Conservation (phyloP, 75 land plant species). For the Adiantum capillusveneris region DNA sequence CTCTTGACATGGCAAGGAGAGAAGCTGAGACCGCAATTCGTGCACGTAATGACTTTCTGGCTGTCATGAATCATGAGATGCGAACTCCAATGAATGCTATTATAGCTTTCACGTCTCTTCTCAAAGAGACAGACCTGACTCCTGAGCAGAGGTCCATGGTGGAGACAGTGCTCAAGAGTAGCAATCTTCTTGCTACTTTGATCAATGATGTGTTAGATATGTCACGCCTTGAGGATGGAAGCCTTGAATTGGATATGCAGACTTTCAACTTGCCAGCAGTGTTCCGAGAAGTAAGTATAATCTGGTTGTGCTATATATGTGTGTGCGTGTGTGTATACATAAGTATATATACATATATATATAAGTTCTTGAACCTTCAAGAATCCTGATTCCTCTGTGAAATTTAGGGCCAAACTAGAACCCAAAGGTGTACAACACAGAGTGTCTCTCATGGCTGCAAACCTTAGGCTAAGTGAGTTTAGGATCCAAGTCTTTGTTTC, state of each 20-base stretch:
- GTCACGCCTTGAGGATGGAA: slow-evolving; percentile 88
- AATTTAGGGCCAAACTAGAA: too few relatives aligned
- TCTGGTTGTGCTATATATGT: neutral
- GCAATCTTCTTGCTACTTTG: slow-evolving; percentile 72
- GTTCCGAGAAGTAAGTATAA: slow-evolving; percentile 58
- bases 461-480: too few relatives aligned
- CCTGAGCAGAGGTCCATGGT: slow-evolving; percentile 85
- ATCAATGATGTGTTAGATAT: slow-evolving; percentile 89
- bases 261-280: slow-evolving; percentile 54
- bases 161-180: slow-evolving; percentile 82
- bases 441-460: too few relatives aligned
- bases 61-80: slow-evolving; percentile 99
- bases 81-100: slow-evolving; percentile 91
- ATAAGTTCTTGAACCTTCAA: too few relatives aligned
- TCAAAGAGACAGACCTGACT: slow-evolving; percentile 68
- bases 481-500: too few relatives aligned
- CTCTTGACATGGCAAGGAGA: slow-evolving; percentile 62
- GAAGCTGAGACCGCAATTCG: slow-evolving; percentile 85
- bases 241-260: slow-evolving; percentile 53
- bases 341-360: too few relatives aligned
- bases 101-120: slow-evolving; percentile 68
- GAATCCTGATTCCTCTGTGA: too few relatives aligned
- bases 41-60: slow-evolving; percentile 88
- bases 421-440: too few relatives aligned
- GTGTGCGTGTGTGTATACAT: too few relatives aligned